Evolutionary conservation across 768 basidiomycete genomes (phyloP).

Genomic region (Guyanaporus albipodus): DNA sequence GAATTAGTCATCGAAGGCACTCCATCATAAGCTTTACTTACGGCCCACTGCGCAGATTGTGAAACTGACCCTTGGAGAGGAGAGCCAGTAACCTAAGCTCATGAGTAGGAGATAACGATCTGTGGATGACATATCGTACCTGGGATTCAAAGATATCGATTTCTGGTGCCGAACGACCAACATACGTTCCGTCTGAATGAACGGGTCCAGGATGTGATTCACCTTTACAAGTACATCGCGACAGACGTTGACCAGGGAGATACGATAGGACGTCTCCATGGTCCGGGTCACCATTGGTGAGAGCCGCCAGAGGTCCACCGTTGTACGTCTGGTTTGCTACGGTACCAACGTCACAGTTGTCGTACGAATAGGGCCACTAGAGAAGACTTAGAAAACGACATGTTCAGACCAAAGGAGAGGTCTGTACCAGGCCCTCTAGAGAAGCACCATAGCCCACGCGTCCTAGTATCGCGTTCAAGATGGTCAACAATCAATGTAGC

Average conservation of each 20-base stretch:
- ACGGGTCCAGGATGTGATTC: conserved; percentile 88
- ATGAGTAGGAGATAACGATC: not conserved
- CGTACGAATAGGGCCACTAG: conserved; percentile 82
- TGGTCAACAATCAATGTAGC: not conserved
- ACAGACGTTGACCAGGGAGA: conserved; percentile 84
- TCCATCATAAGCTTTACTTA: conserved; percentile 34
- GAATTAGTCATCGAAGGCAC: not conserved
- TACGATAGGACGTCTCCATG: conserved; percentile 62
- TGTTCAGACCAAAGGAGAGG: not conserved
- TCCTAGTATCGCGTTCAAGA: conserved; percentile 35
- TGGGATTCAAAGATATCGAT: conserved; percentile 90
- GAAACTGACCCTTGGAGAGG: conserved; percentile 59
- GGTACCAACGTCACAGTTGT: conserved; percentile 92
- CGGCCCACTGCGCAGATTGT: conserved; percentile 80
- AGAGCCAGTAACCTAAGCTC: conserved; percentile 34
- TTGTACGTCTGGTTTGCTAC: conserved; percentile 76
- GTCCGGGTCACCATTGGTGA: conserved; percentile 53
- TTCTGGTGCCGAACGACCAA: conserved; percentile 82
- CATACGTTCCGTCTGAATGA: conserved; percentile 69
- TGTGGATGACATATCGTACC: conserved; percentile 32
- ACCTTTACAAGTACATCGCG: conserved; percentile 82
- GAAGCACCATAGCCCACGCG: conserved; percentile 86
- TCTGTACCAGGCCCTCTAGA: conserved; percentile 72
- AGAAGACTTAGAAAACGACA: not conserved
- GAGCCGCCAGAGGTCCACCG: conserved; percentile 58